A percentile compares a stretch with the other conserved stretches of the same genome.
Evolutionary conservation across 2,329 filamentous ascomycete species (phyloP).

Genomic region (Trichoderma afroharzianum): DNA sequence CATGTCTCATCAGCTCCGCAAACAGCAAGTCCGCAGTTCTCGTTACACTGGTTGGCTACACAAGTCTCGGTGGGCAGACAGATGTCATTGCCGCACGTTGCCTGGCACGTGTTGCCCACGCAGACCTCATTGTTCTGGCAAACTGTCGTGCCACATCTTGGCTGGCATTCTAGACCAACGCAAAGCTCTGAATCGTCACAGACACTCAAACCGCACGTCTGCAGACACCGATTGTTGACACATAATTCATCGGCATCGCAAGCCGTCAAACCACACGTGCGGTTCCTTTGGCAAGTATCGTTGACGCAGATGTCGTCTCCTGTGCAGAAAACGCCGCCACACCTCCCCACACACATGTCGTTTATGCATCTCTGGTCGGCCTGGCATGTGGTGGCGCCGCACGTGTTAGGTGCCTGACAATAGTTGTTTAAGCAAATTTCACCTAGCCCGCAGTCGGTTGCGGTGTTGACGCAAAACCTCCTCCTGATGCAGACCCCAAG

Average conservation of each 20-base stretch:
- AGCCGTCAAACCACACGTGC: background rate
- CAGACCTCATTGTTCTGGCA: background rate
- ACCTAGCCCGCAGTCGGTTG: background rate
- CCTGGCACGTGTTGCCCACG: background rate
- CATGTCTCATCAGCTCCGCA: background rate
- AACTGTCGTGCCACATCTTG: background rate
- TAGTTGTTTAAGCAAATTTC: background rate
- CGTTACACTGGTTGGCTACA: background rate
- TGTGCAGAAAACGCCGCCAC: background rate
- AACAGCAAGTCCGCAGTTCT: background rate
- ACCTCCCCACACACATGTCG: background rate
- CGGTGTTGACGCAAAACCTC: background rate
- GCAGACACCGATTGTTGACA: background rate
- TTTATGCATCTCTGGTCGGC: background rate
- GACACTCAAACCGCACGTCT: background rate
- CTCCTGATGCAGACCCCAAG: background rate
- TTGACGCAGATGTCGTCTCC: background rate
- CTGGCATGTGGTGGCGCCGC: background rate
- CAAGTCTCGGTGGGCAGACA: background rate
- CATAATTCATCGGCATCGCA: background rate
- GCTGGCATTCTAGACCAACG: background rate
- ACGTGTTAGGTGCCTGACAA: background rate
- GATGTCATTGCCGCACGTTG: background rate
- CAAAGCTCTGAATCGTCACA: background rate
- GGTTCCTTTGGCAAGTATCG: background rate